Percentiles rank a stretch among this genome's conserved stretches.
Conservation (phyloP, 768 basidiomycete genomes). For the Cubamyces lactineus region DNA sequence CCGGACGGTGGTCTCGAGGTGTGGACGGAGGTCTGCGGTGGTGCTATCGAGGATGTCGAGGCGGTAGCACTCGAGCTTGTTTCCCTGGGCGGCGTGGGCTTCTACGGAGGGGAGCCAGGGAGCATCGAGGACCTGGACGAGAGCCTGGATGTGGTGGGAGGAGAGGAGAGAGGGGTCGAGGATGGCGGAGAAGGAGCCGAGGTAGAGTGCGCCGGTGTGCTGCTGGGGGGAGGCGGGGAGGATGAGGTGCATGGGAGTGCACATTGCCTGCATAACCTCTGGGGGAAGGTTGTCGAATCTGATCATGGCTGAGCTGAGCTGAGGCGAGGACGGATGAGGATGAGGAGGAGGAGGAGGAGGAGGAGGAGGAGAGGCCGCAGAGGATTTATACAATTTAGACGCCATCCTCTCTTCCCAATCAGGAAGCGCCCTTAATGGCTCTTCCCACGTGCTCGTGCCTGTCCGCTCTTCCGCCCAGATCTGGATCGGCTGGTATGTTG, state of each 20-base stretch:
- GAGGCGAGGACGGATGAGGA: not conserved
- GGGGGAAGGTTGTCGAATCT: slow-evolving; percentile 75
- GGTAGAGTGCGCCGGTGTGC: slow-evolving; percentile 59
- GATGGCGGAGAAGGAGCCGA: slow-evolving; percentile 67
- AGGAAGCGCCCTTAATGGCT: not conserved
- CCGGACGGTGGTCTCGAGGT: slow-evolving; percentile 68
- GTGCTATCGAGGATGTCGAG: slow-evolving; percentile 70
- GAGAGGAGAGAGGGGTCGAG: slow-evolving; percentile 58
- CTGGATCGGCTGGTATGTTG: not conserved
- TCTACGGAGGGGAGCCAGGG: slow-evolving; percentile 57
- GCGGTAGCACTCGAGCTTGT: slow-evolving; percentile 52
- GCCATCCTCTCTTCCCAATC: not conserved
- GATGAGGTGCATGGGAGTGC: slow-evolving; percentile 83
- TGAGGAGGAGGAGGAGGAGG: not conserved
- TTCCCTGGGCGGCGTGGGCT: slow-evolving; percentile 35
- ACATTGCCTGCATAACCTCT: slow-evolving; percentile 83
- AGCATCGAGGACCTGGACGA: slow-evolving; percentile 69
- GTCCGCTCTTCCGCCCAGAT: slow-evolving; percentile 2
- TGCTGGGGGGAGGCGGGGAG: slow-evolving; percentile 42
- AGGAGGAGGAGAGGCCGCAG: not conserved
- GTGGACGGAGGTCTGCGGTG: slow-evolving; percentile 63
- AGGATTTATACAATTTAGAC: not conserved
- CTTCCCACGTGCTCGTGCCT: slow-evolving; percentile 14
- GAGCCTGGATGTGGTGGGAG: slow-evolving; percentile 53
- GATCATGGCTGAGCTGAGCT: slow-evolving; percentile 53